A percentile compares a stretch with the other conserved stretches of the same genome.
These are phyloP conservation scores for Rhodamnia argentea DNA, from an alignment of 345 rosid genomes.

Conservation along the genomic window DNA sequence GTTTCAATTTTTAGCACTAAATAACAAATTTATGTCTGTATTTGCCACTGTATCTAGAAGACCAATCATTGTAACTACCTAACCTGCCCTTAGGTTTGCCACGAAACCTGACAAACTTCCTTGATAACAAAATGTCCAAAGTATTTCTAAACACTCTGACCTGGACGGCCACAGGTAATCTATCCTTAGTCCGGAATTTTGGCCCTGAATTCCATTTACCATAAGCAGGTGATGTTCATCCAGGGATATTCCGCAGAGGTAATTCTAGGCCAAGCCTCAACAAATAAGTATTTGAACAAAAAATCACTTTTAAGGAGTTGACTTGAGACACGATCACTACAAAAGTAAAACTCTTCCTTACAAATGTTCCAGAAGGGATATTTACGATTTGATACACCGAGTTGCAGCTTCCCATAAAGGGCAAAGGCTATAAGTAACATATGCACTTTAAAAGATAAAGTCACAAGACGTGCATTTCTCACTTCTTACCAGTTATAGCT, in stretches of 20 bases:
- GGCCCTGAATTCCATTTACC: neutral
- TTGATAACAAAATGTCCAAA: neutral
- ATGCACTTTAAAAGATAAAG: neutral
- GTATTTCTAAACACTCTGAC: neutral
- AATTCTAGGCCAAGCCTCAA: neutral
- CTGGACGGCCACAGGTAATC: neutral
- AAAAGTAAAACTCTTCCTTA: neutral
- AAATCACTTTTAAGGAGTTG: neutral
- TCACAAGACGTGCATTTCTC: neutral
- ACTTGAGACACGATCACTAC: neutral
- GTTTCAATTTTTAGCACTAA: too few species aligned
- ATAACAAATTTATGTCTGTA: too few species aligned
- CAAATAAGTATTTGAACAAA: neutral
- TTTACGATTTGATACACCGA: neutral
- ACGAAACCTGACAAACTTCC: too few species aligned
- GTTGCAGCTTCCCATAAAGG: neutral
- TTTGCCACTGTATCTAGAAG: too few species aligned
- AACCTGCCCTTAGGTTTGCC: too few species aligned
- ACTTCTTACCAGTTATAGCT: slow-evolving; percentile 54
- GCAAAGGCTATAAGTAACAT: neutral
- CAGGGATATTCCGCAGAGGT: neutral
- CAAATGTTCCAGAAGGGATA: neutral
- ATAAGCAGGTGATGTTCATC: neutral
- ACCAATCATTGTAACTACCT: too few species aligned
- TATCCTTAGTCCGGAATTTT: neutral